A percentile compares a stretch with the other conserved stretches of the same genome.
These are phyloP conservation scores for Dispira simplex DNA, from an alignment of 192 early-diverging fungal genomes.

Conservation along the genomic window DNA sequence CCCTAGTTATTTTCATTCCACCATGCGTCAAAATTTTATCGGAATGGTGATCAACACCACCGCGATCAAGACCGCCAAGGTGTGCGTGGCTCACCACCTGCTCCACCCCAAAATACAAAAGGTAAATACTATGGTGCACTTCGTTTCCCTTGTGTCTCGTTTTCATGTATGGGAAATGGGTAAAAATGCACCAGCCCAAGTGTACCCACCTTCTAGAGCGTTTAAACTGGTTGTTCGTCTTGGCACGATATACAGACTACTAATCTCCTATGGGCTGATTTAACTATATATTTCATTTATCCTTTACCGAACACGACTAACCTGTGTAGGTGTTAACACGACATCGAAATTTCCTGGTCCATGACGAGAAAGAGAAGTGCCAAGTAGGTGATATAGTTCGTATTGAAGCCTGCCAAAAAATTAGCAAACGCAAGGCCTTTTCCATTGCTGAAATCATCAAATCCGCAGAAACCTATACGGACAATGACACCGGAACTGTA, in stretches of 20 bases:
- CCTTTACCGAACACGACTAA: neutral
- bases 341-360: conserved; percentile 79
- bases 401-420: conserved; percentile 76
- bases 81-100: conserved; percentile 56
- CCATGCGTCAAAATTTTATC: conserved; percentile 62
- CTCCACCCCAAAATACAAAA: conserved; percentile 76
- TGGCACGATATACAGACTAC: neutral
- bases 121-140: conserved; percentile 26
- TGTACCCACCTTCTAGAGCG: neutral
- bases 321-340: conserved; percentile 48
- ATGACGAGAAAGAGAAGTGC: conserved; percentile 70
- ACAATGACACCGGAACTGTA: conserved; percentile 27
- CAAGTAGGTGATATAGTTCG: conserved; percentile 80
- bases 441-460: conserved; percentile 69
- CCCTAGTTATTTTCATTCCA: neutral
- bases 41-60: conserved; percentile 79
- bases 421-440: conserved; percentile 82
- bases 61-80: conserved; percentile 84
- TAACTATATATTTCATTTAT: conserved; percentile 8
- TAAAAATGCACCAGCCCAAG: neutral
- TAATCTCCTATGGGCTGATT: neutral
- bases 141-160: neutral
- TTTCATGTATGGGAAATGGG: neutral
- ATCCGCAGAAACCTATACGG: conserved; percentile 26
- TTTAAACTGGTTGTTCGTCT: too few relatives aligned